Evolutionary conservation across 2,329 filamentous ascomycete species (phyloP), one percentile per base, ranked within the genome.

Genomic region (Xylariaceae sp.): DNA sequence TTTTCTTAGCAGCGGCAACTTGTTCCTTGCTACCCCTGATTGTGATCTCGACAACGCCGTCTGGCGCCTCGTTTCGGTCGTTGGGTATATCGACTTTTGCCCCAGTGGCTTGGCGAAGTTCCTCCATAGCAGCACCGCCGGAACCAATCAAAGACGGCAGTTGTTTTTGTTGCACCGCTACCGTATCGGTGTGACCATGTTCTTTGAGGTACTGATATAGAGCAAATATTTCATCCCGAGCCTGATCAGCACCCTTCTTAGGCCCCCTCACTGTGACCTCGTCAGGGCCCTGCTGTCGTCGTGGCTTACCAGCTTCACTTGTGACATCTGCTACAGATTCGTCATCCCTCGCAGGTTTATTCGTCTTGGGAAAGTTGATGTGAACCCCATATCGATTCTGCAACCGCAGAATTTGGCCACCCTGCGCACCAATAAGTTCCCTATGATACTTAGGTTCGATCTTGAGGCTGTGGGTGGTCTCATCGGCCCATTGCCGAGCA

Each of bases 371-470:
- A 81, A 99, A 99, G 78, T 97, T 94, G 67, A 99, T 63, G 62
- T 93, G 87, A 37, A 99, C 95, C 71, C 90, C 89, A 81, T 99
- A 97, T 43, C 93, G 89, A 53, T 88, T 91, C 76, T 99, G 93
- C 21, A 99, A 84, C 65, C 91, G 89, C 77, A 95, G 95, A 70
- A 99, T 94, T 72, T 96, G 91, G 69, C 82, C 86, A 58, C 95
- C 95, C 68, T 91, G 88, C 17, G 91, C 85, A 45, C 95, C 95
- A 67, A 99, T 99, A 53, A 99, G 82, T 73, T 97, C 93, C 58
- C 92, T 86, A 76, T 99, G 95, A 76, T 90, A 98, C 77, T 96
- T 92, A 53, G 94, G 89, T 55, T 96, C 91, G 66, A 99, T 90
- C 81, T 96, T 96, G 53, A 99, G 81, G 11, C 86, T 80, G 73